Evolutionary conservation across 225 moss, liverwort and hornwort species (phyloP).

Genomic region (Pseudoscleropodium purum): DNA sequence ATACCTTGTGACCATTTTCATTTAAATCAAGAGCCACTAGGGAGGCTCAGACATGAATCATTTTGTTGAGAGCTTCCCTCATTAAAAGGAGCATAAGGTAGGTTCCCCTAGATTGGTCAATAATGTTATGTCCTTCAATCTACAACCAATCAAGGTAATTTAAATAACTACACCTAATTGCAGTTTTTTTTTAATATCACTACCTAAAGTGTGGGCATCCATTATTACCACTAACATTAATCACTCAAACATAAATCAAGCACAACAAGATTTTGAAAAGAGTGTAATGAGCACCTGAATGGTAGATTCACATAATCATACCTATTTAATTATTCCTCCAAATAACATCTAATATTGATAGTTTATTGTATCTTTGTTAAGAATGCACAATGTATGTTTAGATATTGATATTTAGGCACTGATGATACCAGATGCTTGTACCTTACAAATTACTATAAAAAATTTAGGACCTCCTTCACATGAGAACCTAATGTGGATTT

Average conservation of each 20-base stretch:
- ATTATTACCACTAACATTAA: background rate
- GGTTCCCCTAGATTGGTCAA: background rate
- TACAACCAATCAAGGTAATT: background rate
- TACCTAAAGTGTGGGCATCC: background rate
- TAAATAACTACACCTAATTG: too few relatives aligned
- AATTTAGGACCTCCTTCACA: too few relatives aligned
- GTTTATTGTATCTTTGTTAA: background rate
- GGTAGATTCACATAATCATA: background rate
- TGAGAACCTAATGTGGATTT: background rate
- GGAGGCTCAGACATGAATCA: rapidly evolving
- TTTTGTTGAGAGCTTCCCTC: rapidly evolving
- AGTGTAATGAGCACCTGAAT: background rate
- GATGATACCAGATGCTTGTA: rapidly evolving
- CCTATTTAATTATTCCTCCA: rapidly evolving
- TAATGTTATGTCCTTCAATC: background rate
- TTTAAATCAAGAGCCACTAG: background rate
- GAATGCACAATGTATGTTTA: background rate
- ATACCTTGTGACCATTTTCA: too few relatives aligned
- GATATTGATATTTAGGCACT: too few relatives aligned
- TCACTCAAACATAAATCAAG: background rate
- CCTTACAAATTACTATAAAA: background rate
- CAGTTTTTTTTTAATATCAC: background rate
- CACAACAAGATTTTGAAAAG: background rate
- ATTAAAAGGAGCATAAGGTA: rapidly evolving
- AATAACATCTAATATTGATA: background rate